Percentiles rank a stretch among this genome's conserved stretches.
Conservation (phyloP, 306 rosid genomes). For the Herpetospermum pedunculosum region DNA sequence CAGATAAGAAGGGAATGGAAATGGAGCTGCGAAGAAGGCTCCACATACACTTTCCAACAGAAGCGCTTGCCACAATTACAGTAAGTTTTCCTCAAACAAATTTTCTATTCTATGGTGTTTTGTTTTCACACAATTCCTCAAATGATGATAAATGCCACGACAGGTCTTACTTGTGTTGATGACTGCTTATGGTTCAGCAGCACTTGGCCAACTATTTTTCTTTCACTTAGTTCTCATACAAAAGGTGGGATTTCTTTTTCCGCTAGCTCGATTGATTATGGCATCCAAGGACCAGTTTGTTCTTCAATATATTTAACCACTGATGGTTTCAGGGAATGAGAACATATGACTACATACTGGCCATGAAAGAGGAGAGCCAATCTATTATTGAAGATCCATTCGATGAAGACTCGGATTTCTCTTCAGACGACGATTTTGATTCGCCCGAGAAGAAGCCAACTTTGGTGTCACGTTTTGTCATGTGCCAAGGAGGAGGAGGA, state of each 20-base stretch:
- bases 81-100: slow-evolving; percentile 28
- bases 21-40: slow-evolving; percentile 53
- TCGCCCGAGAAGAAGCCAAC: slow-evolving; percentile 67
- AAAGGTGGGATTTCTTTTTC: slow-evolving; percentile 39
- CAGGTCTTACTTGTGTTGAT: slow-evolving; percentile 61
- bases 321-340: slow-evolving; percentile 61
- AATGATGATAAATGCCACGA: background rate
- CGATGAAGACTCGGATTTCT: slow-evolving; percentile 58
- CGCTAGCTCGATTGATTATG: background rate
- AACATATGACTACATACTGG: slow-evolving; percentile 89
- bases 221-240: slow-evolving; percentile 83
- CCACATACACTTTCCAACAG: slow-evolving; percentile 59
- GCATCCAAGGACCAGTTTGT: background rate
- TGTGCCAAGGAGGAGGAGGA: slow-evolving; percentile 50
- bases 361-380: slow-evolving; percentile 77
- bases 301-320: background rate
- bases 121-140: too few relatives aligned
- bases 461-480: slow-evolving; percentile 40
- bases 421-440: slow-evolving; percentile 79
- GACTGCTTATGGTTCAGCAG: slow-evolving; percentile 78
- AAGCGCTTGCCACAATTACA: slow-evolving; percentile 58
- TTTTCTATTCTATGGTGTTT: too few relatives aligned
- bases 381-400: slow-evolving; percentile 46
- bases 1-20: slow-evolving; percentile 57
- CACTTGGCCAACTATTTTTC: slow-evolving; percentile 89